Evolutionary conservation across 768 basidiomycete genomes (phyloP), one percentile per base, ranked within the genome.

Genomic region (Cyclocybe cylindracea): DNA sequence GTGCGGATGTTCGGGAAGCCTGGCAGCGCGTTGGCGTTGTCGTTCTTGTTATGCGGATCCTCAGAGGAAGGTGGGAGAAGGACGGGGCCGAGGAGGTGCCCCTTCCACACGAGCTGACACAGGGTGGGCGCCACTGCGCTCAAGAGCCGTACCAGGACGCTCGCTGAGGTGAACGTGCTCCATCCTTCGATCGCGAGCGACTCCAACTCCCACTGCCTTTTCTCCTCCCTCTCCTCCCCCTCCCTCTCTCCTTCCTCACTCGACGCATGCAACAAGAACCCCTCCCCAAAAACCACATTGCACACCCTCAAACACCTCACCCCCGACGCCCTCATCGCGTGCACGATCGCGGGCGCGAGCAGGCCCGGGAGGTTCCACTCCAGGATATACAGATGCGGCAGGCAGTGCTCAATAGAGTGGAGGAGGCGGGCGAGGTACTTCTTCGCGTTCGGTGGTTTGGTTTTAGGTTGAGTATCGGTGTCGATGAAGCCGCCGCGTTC

Each of bases 301-400:
- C 61, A 58, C 11, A 55, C 49, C n/a, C 59, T 53, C 1, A 70
- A 47, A 47, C 68, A 62, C 41, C 53, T 57, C 14, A 63, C 46
- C 4, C 61, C 44, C 2, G 63, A 63, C 0, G 55, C 14, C 5
- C 57, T 43, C 6, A 67, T 51, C 29, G 53, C 50, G 7, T 40
- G 33, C 11, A 69, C 39, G 34, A 64, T 53, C 2, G 55, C 19
- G 5, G 47, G 36, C 0, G 58, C 44, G 16, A 62, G 38, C 13
- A 54, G 16, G 3, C 44, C 42, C 7, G 57, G 54, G 11, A 53
- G 51, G 36, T 58, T 53, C 67, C 65, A 69, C 33, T 67, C 55
- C 13, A 70, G 42, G 5, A 64, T 55, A 31, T 63, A 55, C n/a
- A 70, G 56, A 48, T 70, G 69, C 7, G 58, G 55, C 24, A 24